Base-by-base conservation (phyloP, 352 stramenopile genomes). In the Globisporangium ultimum region DNA sequence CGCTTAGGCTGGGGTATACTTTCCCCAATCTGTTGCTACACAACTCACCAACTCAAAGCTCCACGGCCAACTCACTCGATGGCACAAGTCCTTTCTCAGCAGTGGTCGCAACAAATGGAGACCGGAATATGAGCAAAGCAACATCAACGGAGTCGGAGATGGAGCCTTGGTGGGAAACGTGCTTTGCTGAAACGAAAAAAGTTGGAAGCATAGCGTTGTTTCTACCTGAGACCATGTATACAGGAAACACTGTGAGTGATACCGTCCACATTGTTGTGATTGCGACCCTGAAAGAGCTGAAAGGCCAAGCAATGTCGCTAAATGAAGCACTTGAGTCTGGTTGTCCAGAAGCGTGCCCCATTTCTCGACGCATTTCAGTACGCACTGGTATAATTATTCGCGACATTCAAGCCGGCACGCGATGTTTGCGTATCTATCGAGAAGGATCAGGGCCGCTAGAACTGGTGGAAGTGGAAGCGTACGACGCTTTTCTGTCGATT, bases 161-260 rank as follows among this genome's bases (percentile, higher is more conserved):
- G 0, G 60, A 84, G 3, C 66, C 76, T 4, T 92, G 78, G 78
- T 90, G 80, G 78, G 69, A 92, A 56, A 73, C 67, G 1, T 71
- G 64, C 0, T 58, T 92, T 6, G 48, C 66, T 15, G 49, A 60
- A 11, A 47, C 87, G 24, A 71, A 28, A 8, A 74, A 72, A 3
- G 18, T 90, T 15, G 83, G 83, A 0, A 80, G 79, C 0, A 10
- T 93, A 1, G 80, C 68, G 0, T 60, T 89, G 14, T 84, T 89
- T 49, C 8, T 89, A 0, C 68, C 83, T 0, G 60, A 63, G 1
- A 67, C 60, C 11, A 61, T 77, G 55, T 53, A 55, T 13, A 54
- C 61, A 32, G 66, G 24, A 0, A 48, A 46, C 2, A 28, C 53
- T 0, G 55, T 32, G 5, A 45, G 49, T 0, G 24, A 61, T 3